Conservation (phyloP, 2,329 filamentous ascomycete genomes). For the Tricladium varicosporioides region DNA sequence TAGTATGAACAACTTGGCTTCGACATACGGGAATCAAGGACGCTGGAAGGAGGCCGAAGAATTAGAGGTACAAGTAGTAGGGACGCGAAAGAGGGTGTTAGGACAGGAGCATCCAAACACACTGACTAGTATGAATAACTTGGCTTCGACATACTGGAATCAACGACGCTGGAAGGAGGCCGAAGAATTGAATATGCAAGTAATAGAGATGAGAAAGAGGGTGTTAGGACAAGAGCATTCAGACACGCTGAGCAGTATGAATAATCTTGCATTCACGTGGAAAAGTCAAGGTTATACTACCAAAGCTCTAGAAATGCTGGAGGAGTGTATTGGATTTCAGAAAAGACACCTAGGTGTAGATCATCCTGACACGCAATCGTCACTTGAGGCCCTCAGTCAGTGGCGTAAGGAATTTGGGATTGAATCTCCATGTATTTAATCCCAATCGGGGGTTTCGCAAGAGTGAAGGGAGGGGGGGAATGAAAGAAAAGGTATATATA, state of each 20-base stretch:
- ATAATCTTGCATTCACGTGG: conserved; percentile 7
- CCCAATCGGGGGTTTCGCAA: too few species aligned
- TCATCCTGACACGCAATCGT: too few species aligned
- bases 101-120: conserved; percentile 1
- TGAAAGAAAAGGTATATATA: too few species aligned
- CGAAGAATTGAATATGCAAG: neutral
- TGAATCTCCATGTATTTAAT: too few species aligned
- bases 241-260: neutral
- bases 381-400: too few species aligned
- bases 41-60: neutral
- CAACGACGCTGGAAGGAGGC: neutral
- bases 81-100: neutral
- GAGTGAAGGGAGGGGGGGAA: too few species aligned
- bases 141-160: conserved; percentile 1
- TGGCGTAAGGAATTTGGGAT: too few species aligned
- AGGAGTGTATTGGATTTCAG: conserved; percentile 7
- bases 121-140: conserved; percentile 3
- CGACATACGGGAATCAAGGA: conserved; percentile 7
- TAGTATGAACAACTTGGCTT: conserved; percentile 3
- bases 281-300: conserved; percentile 1
- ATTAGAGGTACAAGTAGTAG: neutral
- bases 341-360: conserved; percentile 2
- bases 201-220: neutral
- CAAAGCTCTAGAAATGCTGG: conserved; percentile 7
- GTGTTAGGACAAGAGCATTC: conserved; percentile 35